Evolutionary conservation across 345 rosid genomes (phyloP), one percentile per base, ranked within the genome.

Genomic region (Ceriops decandra): DNA sequence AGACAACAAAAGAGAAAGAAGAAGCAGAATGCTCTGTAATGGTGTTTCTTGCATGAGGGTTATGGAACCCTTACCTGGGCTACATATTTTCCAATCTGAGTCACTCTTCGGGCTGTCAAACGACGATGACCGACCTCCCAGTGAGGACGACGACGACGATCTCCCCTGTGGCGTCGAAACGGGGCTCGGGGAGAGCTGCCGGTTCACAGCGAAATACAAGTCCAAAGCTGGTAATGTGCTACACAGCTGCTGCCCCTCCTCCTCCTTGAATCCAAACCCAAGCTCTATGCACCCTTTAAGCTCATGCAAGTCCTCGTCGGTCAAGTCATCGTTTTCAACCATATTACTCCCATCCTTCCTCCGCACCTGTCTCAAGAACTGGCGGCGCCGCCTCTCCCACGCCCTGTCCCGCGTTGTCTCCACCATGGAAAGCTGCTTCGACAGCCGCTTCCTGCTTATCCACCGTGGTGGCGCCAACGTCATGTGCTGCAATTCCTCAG

Each of bases 251-350:
- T 89, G 93, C 6, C 91, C 99, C 24, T 77, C 85, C 77, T 88
- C 91, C 57, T 95, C 99, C 5, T 86, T 87, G 72, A 95, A 91
- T 53, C 96, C 99, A 36, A 95, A 95, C 21, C 98, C 98, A 15
- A 93, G 88, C 82, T 95, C 99, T 36, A 95, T 95, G 58, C 92
- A 89, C 19, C 96, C 99, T 77, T 89, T 95, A 0, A 95, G 84
- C 79, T 95, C 97, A 54, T 81, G 68, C 73, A 91, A 63, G 64
- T 95, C 97, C 60, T 87, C 97, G 63, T 91, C 97, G 0, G 97
- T 91, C 76, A 95, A 80, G 24, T 76, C 82, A 6, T 78, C 88
- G 0, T 75, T 60, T 20, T 76, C 85, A 5, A 62, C 64, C 15
- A 66, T 42, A 42, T 38, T 38, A 38, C 15, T n/a, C 47, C 74